Conservation (phyloP, 2,329 filamentous ascomycete genomes). For the Zalaria obscura region DNA sequence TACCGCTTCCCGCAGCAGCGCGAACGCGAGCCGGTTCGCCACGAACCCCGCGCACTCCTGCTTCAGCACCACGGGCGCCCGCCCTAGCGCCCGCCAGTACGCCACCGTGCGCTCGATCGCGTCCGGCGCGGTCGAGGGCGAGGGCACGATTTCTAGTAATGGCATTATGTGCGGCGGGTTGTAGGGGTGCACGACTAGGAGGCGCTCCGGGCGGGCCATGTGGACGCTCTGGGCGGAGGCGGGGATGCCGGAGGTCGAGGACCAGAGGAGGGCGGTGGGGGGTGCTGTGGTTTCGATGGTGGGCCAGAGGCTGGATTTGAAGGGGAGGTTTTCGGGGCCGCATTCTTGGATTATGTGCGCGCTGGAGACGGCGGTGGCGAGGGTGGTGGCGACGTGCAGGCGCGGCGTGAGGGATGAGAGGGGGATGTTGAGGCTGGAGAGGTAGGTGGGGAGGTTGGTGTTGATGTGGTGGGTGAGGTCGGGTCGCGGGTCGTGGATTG, state of each 20-base stretch:
- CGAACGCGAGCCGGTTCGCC: conserved; percentile 43
- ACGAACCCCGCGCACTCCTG: conserved; percentile 44
- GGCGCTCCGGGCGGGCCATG: conserved; percentile 28
- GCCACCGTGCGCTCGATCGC: conserved; percentile 26
- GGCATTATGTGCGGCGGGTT: conserved; percentile 51
- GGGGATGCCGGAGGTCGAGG: conserved; percentile 42
- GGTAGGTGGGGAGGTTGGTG: conserved; percentile 28
- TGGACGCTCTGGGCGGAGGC: conserved; percentile 32
- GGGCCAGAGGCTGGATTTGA: conserved; percentile 39
- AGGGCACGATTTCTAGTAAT: conserved; percentile 42
- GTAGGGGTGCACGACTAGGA: conserved; percentile 46
- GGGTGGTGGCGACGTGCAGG: conserved; percentile 22
- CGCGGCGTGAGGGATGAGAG: conserved; percentile 9
- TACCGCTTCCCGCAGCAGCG: conserved; percentile 40
- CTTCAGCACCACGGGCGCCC: conserved; percentile 36
- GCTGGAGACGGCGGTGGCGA: conserved; percentile 27
- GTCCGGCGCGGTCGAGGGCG: conserved; percentile 23
- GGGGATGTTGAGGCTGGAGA: conserved; percentile 12
- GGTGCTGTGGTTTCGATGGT: conserved; percentile 33
- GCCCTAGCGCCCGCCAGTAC: conserved; percentile 30
- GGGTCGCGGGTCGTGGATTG: conserved; percentile 36
- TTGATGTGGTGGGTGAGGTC: conserved; percentile 32
- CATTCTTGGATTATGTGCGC: conserved; percentile 46
- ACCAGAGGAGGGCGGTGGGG: conserved; percentile 37
- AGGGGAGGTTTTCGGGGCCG: conserved; percentile 38